Base-by-base conservation (phyloP, 192 early-diverging fungal species). In the Coemansia sp. region DNA sequence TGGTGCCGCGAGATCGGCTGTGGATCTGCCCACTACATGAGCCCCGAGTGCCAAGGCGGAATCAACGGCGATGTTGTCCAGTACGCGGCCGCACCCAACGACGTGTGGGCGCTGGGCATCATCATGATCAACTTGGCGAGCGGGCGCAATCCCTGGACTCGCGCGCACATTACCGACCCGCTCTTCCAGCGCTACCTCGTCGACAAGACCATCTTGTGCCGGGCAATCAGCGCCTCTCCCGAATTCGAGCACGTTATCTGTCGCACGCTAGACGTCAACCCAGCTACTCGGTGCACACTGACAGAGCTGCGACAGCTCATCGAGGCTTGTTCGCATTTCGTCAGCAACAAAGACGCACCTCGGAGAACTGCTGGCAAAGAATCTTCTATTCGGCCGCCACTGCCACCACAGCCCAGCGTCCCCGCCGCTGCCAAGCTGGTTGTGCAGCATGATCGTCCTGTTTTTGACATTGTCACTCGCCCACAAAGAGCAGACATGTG, bases 91-190 rank as follows among this genome's bases (percentile, higher is more conserved):
- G 86, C 86, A 2, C 84, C 88, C 34, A 92, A 89, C 63, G 94
- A 97, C 79, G 87, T 92, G 15, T 97, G 93, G 93, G 82, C 91
- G 1, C 70, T 95, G 24, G 94, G 93, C 32, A 83, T 97, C 22
- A 91, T 97, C 54, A 82, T 97, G 32, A 83, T 95, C 73, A 97
- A 97, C 69, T 70, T 97, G 63, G 72, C 92, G 40, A 87, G 86
- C 24, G 92, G 93, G 27, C 86, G 92, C 56, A 92, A 92, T 58
- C 89, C 89, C 12, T 91, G 89, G 90, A 84, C 86, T 58, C 81
- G 85, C 44, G 87, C 88, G 12, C 83, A 83, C 58, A 65, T 79
- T 1, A 75, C 87, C 4, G 94, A 95, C 58, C 84, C 88, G 6
- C 87, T 91, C 19, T 95, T 93, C 80, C 77, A 82, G 42, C 86